Base-by-base conservation (phyloP, 2,329 filamentous ascomycete species). In the Monilinia aucupariae region DNA sequence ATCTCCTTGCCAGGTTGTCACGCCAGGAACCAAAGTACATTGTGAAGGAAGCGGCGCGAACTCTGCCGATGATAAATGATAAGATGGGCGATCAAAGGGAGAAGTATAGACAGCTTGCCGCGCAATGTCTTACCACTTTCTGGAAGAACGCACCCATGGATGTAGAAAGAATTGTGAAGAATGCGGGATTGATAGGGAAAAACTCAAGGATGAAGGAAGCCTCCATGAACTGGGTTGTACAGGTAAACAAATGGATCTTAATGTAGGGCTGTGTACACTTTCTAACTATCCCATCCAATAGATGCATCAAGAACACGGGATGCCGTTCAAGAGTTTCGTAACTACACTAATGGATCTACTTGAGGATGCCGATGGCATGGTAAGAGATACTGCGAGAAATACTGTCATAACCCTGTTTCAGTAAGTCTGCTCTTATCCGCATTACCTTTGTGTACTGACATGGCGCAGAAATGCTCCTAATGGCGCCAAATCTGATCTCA, bases 71-170 rank as follows among this genome's bases (percentile, higher is more conserved):
- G 52, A 81, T 97, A 61, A 79, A 92, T 63, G 93, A 97, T 63
- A 90, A 91, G 75, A 82, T 97, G 64, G 92, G 91, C 64, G 93
- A 97, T 74, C 85, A 85, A 68, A 93, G 93, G 75, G 92, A 97
- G 73, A 92, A 92, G 75, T 85, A 92, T 69, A 86, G 92, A 71
- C 78, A 81, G 39, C 81, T 92, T 64, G 90, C 92, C 20, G 80
- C 85, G 51, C 88, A 91, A 73, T 85, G 89, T 22, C 83, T 97
- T 64, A 82, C 82, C 37, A 94, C 94, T 59, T 80, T 97, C 64
- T 94, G 90, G 78, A 81, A 80, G 15, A 84, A 86, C 60, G 83
- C 85, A 22, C 83, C 86, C 2, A 74, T 78, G 50, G 91, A 96
- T 64, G 89, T 93, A 48, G 93, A 97, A 78, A 83, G 87, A 65